Conservation (phyloP, 1,284 basidiomycete genomes). For the Polyporus tsugae region DNA sequence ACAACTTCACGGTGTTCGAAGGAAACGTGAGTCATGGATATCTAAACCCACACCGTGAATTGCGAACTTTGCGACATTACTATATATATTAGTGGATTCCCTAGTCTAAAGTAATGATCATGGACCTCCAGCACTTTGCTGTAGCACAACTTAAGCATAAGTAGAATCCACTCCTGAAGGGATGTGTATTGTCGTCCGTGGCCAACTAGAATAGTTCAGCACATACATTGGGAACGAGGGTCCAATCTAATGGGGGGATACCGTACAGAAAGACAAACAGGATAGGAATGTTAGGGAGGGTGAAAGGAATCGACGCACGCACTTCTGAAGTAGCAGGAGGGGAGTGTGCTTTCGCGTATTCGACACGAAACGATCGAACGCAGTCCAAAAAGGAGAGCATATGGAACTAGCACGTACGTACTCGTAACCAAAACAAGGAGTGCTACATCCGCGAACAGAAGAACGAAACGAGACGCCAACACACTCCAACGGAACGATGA, state of each 20-base stretch:
- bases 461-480: background rate
- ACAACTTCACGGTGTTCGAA: too few relatives aligned
- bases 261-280: background rate
- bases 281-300: constrained; percentile 1
- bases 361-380: background rate
- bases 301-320: background rate
- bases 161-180: background rate
- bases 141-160: too few relatives aligned
- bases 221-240: background rate
- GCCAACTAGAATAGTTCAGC: background rate
- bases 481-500: background rate
- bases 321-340: background rate
- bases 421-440: background rate
- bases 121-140: too few relatives aligned
- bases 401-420: background rate
- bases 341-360: background rate
- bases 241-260: background rate
- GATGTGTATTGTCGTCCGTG: background rate
- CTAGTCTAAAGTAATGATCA: too few relatives aligned
- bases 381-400: background rate
- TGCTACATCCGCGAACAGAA: background rate
- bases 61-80: too few relatives aligned
- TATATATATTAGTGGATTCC: too few relatives aligned
- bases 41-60: too few relatives aligned
- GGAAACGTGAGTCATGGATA: too few relatives aligned